These are phyloP conservation scores for Coccomyxa sp. DNA, from an alignment of 139 green algal genomes.

Conservation along the genomic window DNA sequence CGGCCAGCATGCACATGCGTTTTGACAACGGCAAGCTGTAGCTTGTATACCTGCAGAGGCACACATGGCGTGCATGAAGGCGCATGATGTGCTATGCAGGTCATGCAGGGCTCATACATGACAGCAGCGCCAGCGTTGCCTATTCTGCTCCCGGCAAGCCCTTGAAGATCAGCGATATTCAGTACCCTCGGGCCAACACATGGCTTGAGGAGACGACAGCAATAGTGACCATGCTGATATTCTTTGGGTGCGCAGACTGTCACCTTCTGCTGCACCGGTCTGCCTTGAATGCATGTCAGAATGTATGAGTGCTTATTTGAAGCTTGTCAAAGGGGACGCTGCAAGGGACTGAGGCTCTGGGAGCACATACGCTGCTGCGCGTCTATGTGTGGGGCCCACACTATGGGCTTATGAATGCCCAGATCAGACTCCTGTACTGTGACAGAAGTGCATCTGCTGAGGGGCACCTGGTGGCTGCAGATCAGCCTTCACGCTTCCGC, in stretches of 20 bases:
- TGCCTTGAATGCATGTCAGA: background rate
- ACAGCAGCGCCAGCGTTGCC: background rate
- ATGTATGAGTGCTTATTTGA: background rate
- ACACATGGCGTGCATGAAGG: too few species aligned
- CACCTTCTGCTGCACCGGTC: background rate
- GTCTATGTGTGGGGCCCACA: background rate
- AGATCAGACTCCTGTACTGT: background rate
- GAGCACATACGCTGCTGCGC: background rate
- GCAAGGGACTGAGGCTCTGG: background rate
- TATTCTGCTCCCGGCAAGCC: background rate
- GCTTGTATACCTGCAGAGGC: too few species aligned
- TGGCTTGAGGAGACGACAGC: background rate
- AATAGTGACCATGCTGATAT: slow-evolving; percentile 1
- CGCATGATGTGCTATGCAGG: background rate
- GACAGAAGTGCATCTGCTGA: background rate
- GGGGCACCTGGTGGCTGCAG: background rate
- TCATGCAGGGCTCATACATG: background rate
- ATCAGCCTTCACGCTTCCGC: background rate
- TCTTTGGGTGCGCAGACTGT: slow-evolving; percentile 4
- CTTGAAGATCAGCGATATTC: background rate
- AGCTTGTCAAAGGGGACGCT: background rate
- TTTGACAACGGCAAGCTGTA: too few species aligned
- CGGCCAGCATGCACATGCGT: too few species aligned
- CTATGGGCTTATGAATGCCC: background rate
- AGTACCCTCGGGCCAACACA: slow-evolving; percentile 1